Evolutionary conservation across 1,139 yeast species (phyloP), one percentile per base, ranked within the genome.

Genomic region (Blastobotrys raffinosifermentans): DNA sequence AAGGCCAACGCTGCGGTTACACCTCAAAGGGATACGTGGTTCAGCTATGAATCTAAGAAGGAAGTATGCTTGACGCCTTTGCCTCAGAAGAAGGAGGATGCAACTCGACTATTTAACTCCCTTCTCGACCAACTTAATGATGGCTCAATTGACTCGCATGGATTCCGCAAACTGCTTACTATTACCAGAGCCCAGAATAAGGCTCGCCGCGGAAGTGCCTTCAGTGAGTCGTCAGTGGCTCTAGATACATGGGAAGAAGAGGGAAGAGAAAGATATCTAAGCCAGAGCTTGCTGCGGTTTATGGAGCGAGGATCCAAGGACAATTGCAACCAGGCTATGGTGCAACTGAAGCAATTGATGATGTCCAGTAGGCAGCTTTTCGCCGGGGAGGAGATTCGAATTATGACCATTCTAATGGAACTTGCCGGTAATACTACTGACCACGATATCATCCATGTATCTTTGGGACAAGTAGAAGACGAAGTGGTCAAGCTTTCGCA

Each of bases 91-190:
- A 47, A 43, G 15, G 42, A 43, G 4, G 54, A 48, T n/a, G 53
- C 57, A 9, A 38, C 43, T 18, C 31, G 39, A n/a, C 37, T 53
- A 23, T 49, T 51, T 25, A 49, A 45, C 14, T 32, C 43, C 8
- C 45, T 53, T 11, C 41, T 48, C 7, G 20, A 37, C 9, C 47
- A 41, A 30, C 42, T 54, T 16, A 44, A 46, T 11, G 34, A 40
- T 3, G 34, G 40, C 20, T 35, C 46, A 2, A 46, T 53, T 23
- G 51, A 45, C 20, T 37, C 53, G 3, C 51, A 51, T 37, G 55
- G 56, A 20, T 45, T 51, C 29, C 37, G 54, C 13, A 51, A 50
- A 31, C 38, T 51, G 32, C 39, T 45, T 20, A 43, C 49, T n/a
- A 45, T 51, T 27, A 47, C 49, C 7, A 41, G 40, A 22, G 48